Percentiles rank a stretch among this genome's conserved stretches.
Evolutionary conservation across 768 basidiomycete species (phyloP).

Genomic region (Neoboletus magnificus): DNA sequence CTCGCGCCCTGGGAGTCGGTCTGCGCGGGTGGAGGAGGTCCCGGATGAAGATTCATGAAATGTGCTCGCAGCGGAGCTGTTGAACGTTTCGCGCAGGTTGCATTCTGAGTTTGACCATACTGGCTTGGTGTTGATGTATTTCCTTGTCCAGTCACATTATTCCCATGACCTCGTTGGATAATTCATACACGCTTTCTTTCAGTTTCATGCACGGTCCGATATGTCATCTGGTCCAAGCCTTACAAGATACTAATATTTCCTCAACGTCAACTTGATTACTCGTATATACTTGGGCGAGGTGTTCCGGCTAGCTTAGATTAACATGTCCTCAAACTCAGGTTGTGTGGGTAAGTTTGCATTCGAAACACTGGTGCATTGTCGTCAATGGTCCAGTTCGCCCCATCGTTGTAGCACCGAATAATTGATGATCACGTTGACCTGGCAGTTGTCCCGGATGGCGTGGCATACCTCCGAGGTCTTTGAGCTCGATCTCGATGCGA

Average conservation of each 20-base stretch:
- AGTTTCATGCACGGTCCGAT: background rate
- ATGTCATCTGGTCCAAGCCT: background rate
- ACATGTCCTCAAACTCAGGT: background rate
- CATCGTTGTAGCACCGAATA: background rate
- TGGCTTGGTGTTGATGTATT: background rate
- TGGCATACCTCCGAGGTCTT: no score
- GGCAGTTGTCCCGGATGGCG: no score
- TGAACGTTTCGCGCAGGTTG: background rate
- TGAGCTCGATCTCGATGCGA: no score
- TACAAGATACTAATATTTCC: background rate
- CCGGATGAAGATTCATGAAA: conserved; percentile 38
- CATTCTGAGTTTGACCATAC: background rate
- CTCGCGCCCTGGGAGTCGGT: conserved; percentile 35
- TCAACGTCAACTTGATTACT: background rate
- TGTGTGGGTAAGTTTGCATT: background rate
- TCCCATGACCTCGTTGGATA: background rate
- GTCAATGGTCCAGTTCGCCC: background rate
- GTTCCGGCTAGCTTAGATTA: background rate
- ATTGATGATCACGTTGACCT: background rate
- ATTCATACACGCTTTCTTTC: background rate
- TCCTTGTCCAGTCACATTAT: conserved; percentile 39
- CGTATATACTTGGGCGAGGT: background rate
- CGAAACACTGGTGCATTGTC: background rate
- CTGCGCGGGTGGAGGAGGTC: conserved; percentile 45
- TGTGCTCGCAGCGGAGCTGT: background rate